A percentile compares a stretch with the other conserved stretches of the same genome.
Conservation (phyloP, 2,329 filamentous ascomycete species). For the Arthrinium phaeospermum region DNA sequence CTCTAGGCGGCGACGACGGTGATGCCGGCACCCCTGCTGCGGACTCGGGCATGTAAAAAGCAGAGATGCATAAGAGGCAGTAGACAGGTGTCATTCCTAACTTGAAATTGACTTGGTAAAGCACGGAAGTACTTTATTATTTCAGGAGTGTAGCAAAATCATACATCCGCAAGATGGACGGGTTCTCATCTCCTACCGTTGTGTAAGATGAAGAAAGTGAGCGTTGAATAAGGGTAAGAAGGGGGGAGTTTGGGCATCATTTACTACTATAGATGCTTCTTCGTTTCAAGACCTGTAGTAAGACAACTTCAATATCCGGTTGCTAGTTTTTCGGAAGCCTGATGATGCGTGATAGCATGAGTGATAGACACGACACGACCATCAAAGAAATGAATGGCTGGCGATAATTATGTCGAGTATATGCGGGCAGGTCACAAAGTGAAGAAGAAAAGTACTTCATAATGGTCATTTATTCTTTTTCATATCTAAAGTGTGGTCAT, state of each 20-base stretch:
- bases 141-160: background rate
- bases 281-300: background rate
- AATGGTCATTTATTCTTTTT: slow-evolving; percentile 7
- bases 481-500: background rate
- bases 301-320: background rate
- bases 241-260: background rate
- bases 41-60: slow-evolving; percentile 30
- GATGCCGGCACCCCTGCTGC: slow-evolving; percentile 36
- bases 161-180: background rate
- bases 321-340: background rate
- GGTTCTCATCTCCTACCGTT: background rate
- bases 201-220: slow-evolving; percentile 7
- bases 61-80: background rate
- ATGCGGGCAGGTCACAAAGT: background rate
- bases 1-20: slow-evolving; percentile 25
- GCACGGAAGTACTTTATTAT: background rate
- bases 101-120: background rate
- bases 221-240: slow-evolving; percentile 4
- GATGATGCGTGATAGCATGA: background rate
- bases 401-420: background rate
- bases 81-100: background rate
- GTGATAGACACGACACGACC: no score
- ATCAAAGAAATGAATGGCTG: background rate
- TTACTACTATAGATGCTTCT: slow-evolving; percentile 3
- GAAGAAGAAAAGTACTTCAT: background rate